Evolutionary conservation across 176 grass and related monocot species (phyloP).

Genomic region (Phyllostachys edulis): DNA sequence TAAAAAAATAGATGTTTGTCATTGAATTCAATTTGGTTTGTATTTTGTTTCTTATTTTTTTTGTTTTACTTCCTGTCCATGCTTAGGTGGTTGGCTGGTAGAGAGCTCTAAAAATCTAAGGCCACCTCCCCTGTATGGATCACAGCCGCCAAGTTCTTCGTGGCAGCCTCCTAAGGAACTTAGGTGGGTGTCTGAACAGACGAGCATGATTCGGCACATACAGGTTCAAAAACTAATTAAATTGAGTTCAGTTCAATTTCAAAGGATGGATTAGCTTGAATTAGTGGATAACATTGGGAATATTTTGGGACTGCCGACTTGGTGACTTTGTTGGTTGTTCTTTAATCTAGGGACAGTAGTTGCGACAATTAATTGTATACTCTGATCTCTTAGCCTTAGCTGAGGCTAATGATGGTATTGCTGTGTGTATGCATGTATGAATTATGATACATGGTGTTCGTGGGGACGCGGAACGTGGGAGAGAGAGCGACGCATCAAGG

Average conservation of each 20-base stretch:
- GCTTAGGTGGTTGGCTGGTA: too few species aligned
- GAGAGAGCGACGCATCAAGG: conserved; percentile 52
- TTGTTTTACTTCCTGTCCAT: too few species aligned
- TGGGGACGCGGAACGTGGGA: conserved; percentile 95
- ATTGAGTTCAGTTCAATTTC: background rate
- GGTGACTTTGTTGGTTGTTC: background rate
- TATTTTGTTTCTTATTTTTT: too few species aligned
- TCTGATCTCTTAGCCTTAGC: background rate
- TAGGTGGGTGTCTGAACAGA: too few species aligned
- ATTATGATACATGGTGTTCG: conserved; percentile 46
- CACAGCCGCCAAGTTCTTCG: too few species aligned
- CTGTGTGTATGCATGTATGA: background rate
- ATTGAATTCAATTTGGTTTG: too few species aligned
- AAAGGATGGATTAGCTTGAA: background rate
- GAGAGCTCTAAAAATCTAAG: too few species aligned
- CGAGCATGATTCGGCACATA: background rate
- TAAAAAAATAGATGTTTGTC: too few species aligned
- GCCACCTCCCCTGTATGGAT: too few species aligned
- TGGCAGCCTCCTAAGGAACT: too few species aligned
- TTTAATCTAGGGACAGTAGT: conserved; percentile 10
- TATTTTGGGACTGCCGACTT: conserved; percentile 19
- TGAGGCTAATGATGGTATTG: conserved; percentile 18
- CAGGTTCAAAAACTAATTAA: background rate
- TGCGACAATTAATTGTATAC: conserved; percentile 9
- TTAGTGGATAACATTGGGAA: conserved; percentile 12